Evolutionary conservation across 306 rosid genomes (phyloP).

Genomic region (Herpetospermum pedunculosum): DNA sequence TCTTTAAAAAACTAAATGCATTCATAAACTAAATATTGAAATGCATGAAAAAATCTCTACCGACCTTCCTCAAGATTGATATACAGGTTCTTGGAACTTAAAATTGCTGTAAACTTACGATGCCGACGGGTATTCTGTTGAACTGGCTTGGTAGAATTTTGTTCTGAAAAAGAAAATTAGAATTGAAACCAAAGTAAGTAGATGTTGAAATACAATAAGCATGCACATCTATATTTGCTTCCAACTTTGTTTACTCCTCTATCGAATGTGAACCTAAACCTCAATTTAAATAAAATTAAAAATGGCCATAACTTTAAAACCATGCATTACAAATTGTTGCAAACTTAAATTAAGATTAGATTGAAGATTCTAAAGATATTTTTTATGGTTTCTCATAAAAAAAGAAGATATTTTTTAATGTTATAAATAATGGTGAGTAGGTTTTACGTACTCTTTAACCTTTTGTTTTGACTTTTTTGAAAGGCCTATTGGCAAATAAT

Average conservation of each 20-base stretch:
- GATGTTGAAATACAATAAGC: background rate
- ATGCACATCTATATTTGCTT: background rate
- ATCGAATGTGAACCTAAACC: background rate
- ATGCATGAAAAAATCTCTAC: no score
- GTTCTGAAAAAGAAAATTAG: conserved; percentile 62
- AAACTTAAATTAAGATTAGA: background rate
- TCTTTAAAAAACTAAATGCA: no score
- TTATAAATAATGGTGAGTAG: background rate
- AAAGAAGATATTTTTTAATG: no score
- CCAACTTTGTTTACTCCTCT: background rate
- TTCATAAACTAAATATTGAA: no score
- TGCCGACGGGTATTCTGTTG: conserved; percentile 66
- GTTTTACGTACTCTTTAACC: background rate
- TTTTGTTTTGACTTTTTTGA: background rate
- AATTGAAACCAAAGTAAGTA: conserved; percentile 66
- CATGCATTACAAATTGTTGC: background rate
- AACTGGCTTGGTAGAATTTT: conserved; percentile 67
- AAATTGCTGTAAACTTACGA: no score
- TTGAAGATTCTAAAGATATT: background rate
- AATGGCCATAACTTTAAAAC: background rate
- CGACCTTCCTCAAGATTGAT: no score
- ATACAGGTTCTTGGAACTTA: no score
- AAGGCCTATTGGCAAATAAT: background rate
- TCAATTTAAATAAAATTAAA: background rate
- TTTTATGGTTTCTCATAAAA: no score